Evolutionary conservation across 2,329 filamentous ascomycete species (phyloP).

Genomic region (Cytospora mali): DNA sequence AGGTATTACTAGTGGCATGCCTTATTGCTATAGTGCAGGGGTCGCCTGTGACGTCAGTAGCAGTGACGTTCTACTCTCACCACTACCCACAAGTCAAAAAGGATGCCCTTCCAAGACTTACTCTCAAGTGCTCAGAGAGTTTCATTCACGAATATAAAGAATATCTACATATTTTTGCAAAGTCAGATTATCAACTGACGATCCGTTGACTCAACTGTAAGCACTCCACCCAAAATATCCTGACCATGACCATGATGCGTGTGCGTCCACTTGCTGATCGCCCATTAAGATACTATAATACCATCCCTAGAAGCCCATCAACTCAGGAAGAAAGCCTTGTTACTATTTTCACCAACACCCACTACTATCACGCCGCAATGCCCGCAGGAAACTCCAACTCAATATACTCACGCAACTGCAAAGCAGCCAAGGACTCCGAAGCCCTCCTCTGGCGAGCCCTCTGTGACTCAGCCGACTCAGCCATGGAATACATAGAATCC

Average conservation of each 20-base stretch:
- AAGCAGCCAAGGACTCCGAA: conserved; percentile 21
- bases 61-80: neutral
- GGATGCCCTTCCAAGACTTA: neutral
- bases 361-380: conserved; percentile 8
- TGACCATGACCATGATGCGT: neutral
- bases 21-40: neutral
- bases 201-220: neutral
- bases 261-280: neutral
- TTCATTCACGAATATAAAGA: neutral
- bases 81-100: neutral
- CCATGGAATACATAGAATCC: conserved; percentile 13
- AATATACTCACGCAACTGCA: conserved; percentile 18
- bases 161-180: neutral
- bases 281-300: neutral
- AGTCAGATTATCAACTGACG: neutral
- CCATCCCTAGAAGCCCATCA: neutral
- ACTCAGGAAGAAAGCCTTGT: neutral
- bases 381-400: conserved; percentile 24
- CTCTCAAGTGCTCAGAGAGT: neutral
- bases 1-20: neutral
- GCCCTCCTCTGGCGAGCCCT: conserved; percentile 18
- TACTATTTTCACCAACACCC: neutral
- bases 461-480: conserved; percentile 9
- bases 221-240: neutral
- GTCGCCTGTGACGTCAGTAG: conserved; percentile 13